Evolutionary conservation across 345 rosid genomes (phyloP).

Genomic region (Euphorbia pulcherrima): DNA sequence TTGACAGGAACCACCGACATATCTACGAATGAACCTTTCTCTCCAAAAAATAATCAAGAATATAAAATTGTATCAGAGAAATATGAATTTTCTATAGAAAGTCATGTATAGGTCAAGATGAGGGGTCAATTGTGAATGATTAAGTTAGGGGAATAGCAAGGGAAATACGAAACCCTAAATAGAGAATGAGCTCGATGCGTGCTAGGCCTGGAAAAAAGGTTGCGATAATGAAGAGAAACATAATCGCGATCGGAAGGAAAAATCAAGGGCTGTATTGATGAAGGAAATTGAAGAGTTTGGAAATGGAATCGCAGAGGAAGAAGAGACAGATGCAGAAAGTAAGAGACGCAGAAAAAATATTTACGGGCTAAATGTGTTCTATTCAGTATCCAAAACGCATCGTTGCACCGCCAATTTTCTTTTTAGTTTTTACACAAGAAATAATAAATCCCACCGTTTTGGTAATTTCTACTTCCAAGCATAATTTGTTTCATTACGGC

Average conservation of each 20-base stretch:
- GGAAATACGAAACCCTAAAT: constrained; percentile 14
- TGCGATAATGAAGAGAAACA: neutral
- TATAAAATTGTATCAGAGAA: neutral
- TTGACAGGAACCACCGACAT: constrained; percentile 33
- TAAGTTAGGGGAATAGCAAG: neutral
- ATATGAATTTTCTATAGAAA: neutral
- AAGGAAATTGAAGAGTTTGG: neutral
- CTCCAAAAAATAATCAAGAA: neutral
- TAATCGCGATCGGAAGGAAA: neutral
- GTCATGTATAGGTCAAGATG: neutral
- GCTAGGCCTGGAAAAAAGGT: neutral
- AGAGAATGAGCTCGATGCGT: neutral
- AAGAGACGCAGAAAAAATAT: neutral
- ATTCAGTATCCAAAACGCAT: constrained; percentile 8
- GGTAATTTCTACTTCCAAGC: too few species aligned
- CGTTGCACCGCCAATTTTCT: neutral
- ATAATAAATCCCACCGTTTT: too few species aligned
- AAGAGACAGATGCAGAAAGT: constrained; percentile 12
- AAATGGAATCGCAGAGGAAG: neutral
- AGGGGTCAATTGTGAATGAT: too few species aligned
- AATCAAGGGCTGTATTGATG: neutral
- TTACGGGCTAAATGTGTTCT: neutral
- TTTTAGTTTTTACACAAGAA: too few species aligned
- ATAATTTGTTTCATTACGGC: too few species aligned
- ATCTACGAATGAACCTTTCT: neutral